Evolutionary conservation across 257 asterid genomes (phyloP).

Genomic region (Capsicum rhomboideum): DNA sequence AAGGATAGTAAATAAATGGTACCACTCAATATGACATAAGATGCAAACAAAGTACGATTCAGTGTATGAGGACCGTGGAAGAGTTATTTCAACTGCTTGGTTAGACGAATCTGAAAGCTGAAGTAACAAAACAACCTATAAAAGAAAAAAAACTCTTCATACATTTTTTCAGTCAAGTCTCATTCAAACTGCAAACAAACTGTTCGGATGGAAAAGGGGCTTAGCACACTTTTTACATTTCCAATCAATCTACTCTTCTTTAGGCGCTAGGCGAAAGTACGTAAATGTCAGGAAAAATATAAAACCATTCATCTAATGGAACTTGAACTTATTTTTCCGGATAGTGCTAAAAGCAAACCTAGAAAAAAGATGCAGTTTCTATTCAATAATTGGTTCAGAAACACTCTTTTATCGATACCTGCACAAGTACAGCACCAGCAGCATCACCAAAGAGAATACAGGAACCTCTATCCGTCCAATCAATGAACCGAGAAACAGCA

Average conservation of each 20-base stretch:
- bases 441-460: conserved; percentile 97
- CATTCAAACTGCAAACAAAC: too few species aligned
- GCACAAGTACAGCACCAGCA: conserved; percentile 87
- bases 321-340: too few species aligned
- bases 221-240: neutral
- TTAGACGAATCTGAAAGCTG: neutral
- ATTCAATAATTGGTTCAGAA: too few species aligned
- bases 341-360: too few species aligned
- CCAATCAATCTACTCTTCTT: too few species aligned
- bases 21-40: neutral
- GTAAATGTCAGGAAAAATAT: neutral
- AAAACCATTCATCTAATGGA: neutral
- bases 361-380: too few species aligned
- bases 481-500: conserved; percentile 82
- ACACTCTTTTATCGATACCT: conserved; percentile 24
- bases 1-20: too few species aligned
- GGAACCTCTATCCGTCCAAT: conserved; percentile 93
- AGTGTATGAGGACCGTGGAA: neutral
- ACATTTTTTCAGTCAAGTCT: neutral
- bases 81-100: neutral
- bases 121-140: neutral
- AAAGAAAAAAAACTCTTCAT: neutral
- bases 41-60: neutral
- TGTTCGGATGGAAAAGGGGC: too few species aligned
- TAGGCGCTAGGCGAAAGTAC: too few species aligned